These are phyloP conservation scores for Solanum hybrid DNA, from an alignment of 305 asterid species.

Conservation along the genomic window DNA sequence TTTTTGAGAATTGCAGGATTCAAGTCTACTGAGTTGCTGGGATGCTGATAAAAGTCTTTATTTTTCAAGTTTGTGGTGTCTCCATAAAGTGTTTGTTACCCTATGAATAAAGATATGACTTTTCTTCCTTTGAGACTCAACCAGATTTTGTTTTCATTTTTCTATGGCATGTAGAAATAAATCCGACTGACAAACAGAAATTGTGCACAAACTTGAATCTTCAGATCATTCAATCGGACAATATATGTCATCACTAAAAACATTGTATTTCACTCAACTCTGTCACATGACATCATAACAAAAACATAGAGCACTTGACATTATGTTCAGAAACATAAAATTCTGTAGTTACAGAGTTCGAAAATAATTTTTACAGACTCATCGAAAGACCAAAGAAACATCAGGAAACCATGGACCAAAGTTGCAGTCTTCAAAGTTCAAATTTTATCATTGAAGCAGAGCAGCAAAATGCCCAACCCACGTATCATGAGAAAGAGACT, in stretches of 20 bases:
- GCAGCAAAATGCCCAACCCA: neutral
- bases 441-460: neutral
- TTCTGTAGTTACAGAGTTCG: neutral
- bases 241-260: neutral
- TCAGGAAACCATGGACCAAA: neutral
- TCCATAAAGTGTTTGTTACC: neutral
- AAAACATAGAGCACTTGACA: neutral
- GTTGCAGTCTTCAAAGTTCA: neutral
- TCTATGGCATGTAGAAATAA: neutral
- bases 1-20: no score
- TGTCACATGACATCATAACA: neutral
- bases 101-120: neutral
- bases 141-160: neutral
- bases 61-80: neutral
- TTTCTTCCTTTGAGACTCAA: neutral
- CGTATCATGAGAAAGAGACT: neutral
- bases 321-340: neutral
- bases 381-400: neutral
- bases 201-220: neutral
- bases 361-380: neutral
- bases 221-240: neutral
- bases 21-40: neutral
- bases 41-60: neutral
- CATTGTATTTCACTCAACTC: neutral
- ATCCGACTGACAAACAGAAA: neutral